Evolutionary conservation across 306 rosid genomes (phyloP).

Genomic region (Ziziphus jujuba): DNA sequence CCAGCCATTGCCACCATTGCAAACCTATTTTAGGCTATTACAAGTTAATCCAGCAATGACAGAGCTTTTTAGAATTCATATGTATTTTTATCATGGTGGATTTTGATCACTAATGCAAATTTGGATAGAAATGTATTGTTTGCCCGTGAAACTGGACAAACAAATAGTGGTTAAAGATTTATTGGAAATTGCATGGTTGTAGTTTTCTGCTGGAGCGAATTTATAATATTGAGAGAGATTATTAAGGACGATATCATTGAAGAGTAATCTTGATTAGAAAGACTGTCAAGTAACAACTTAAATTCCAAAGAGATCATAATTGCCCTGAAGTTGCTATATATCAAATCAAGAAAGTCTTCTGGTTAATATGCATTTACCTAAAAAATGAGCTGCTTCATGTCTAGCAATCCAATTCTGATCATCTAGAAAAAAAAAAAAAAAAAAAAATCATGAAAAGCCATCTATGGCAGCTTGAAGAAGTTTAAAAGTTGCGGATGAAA

Average conservation of each 20-base stretch:
- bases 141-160: not conserved
- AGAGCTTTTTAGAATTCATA: no score
- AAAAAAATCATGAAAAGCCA: constrained; percentile 80
- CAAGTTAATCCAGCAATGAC: no score
- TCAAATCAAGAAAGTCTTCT: not conserved
- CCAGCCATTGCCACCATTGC: constrained; percentile 96
- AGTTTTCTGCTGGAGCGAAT: no score
- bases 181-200: no score
- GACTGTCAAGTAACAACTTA: constrained; percentile 41
- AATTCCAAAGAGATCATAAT: not conserved
- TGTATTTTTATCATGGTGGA: not conserved
- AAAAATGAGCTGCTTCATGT: constrained; percentile 95
- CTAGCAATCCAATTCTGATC: constrained; percentile 87
- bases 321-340: not conserved
- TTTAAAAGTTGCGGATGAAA: constrained; percentile 43
- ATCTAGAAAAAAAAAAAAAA: no score
- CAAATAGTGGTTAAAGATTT: not conserved
- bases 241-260: no score
- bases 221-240: no score
- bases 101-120: no score
- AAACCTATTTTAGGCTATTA: constrained; percentile 39
- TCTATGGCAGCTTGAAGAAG: constrained; percentile 94
- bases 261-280: not conserved
- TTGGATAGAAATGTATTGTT: no score
- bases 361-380: constrained; percentile 44